Evolutionary conservation across 1,284 basidiomycete species (phyloP), one percentile per base, ranked within the genome.

Genomic region (Ustilago curta): DNA sequence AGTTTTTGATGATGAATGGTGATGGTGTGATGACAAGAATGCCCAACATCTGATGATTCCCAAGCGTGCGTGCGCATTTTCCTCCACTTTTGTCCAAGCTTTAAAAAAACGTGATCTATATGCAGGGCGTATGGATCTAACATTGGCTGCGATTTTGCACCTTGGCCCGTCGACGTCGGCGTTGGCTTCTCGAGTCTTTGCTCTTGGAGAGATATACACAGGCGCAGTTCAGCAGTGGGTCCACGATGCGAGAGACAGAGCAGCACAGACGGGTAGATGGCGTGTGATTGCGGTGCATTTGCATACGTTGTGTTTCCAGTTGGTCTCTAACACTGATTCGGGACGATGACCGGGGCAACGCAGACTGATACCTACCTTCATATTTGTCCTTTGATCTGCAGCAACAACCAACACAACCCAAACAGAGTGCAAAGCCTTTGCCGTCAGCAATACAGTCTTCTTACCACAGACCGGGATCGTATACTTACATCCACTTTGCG

Each of bases 401-500:
- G 5, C 9, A 25, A 2, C 31, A 6, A 47, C 23, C 8, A 16
- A 29, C 23, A 9, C 18, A 27, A 9, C 27, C 27, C n/a, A 37
- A 47, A n/a, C 16, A n/a, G n/a, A 8, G 18, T n/a, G 11, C 25
- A 27, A 45, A 12, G 21, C 21, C 8, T 8, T 8, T 50, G 31
- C 5, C 11, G 40, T 53, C 27, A 53, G 39, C 37, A 32, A 32
- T 21, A 19, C 18, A 9, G 6, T 11, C 18, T 7, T 21, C 16
- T 19, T 29, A 19, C 8, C 47, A 16, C 11, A 11, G 19, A 8
- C 14, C 8, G 29, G 4, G 1, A 6, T 2, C 11, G 0, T 37
- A 29, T 12, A 76, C 77, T 88, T 70, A 88, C 84, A 76, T 89
- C 88, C 8, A 88, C 87, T 58, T 87, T 87, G 42, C 85, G 80